Base-by-base conservation (phyloP, 176 grass and related monocot genomes). In the Saccharum spontaneum region DNA sequence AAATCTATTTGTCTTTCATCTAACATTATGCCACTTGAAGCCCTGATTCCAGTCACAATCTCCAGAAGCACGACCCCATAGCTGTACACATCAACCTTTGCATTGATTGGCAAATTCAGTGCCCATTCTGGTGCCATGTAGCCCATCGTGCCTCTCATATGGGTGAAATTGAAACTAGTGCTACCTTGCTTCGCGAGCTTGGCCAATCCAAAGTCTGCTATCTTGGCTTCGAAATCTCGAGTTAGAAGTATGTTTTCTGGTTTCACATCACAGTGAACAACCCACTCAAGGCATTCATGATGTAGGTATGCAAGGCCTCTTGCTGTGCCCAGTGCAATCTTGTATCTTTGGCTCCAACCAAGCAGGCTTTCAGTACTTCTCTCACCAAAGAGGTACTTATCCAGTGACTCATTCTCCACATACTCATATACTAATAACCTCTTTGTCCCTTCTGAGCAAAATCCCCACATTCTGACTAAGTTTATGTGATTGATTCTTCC, bases 41-140 rank as follows among this genome's bases (percentile, higher is more conserved):
- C 84, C 67, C 90, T 89, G 17, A 71, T 76, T 46, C 94, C 91
- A 65, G 76, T 97, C 8, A 93, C 74, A 73, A 94, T 89, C 74
- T 97, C 91, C 20, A 97, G 55, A 50, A 94, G 87, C 31, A 97
- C 91, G 31, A 91, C 74, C 7, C 94, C 89, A 6, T 90, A 90
- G 71, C 94, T 90, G 75, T 92, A 97, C 22, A 97, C 92, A 73
- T 97, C 87, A 8, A 97, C 90, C 84, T 97, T 97, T 14, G 85
- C 80, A 55, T 89, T 94, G 73, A 97, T 91, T 0, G 92, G 87
- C 15, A 87, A 43, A 73, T 86, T 88, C 5, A 89, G 12, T n/a
- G 87, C 82, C 94, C 94, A 97, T 83, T 97, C 94, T 16, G 91
- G 94, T 64, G 91, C 94, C 86, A 97, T 97, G 75, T 97, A 97